Conservation (phyloP, 805 yeast genomes). For the Wickerhamomyces mucosus region DNA sequence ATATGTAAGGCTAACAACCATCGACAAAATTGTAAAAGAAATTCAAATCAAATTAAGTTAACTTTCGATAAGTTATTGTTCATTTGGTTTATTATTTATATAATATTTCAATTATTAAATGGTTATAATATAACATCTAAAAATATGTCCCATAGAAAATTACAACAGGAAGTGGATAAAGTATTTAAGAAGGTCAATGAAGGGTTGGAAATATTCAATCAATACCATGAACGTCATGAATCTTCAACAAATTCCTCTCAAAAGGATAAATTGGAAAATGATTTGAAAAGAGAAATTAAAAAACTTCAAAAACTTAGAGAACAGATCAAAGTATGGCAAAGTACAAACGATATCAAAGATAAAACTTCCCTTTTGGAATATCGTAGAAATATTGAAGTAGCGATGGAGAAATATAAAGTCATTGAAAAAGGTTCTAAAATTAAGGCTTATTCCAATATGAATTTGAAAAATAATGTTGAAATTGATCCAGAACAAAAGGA, state of each 20-base stretch:
- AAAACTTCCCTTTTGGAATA: slow-evolving; percentile 74
- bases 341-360: slow-evolving; percentile 83
- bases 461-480: slow-evolving; percentile 55
- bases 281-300: slow-evolving; percentile 88
- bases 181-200: slow-evolving; percentile 83
- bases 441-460: slow-evolving; percentile 89
- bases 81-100: too few relatives aligned
- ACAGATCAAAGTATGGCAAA: slow-evolving; percentile 91
- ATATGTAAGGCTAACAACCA: too few relatives aligned
- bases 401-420: slow-evolving; percentile 94
- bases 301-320: slow-evolving; percentile 88
- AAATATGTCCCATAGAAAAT: slow-evolving; percentile 21
- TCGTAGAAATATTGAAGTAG: slow-evolving; percentile 55
- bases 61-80: too few relatives aligned
- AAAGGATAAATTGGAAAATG: slow-evolving; percentile 85
- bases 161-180: slow-evolving; percentile 69
- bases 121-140: too few relatives aligned
- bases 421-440: slow-evolving; percentile 89
- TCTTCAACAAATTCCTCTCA: slow-evolving; percentile 74
- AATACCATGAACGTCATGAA: slow-evolving; percentile 75
- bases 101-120: too few relatives aligned
- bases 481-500: slow-evolving; percentile 74
- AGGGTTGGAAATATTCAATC: slow-evolving; percentile 79
- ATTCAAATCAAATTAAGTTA: too few relatives aligned
- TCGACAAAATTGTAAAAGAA: too few relatives aligned